Conservation (phyloP, 2,329 filamentous ascomycete species). For the Madurella mycetomatis region DNA sequence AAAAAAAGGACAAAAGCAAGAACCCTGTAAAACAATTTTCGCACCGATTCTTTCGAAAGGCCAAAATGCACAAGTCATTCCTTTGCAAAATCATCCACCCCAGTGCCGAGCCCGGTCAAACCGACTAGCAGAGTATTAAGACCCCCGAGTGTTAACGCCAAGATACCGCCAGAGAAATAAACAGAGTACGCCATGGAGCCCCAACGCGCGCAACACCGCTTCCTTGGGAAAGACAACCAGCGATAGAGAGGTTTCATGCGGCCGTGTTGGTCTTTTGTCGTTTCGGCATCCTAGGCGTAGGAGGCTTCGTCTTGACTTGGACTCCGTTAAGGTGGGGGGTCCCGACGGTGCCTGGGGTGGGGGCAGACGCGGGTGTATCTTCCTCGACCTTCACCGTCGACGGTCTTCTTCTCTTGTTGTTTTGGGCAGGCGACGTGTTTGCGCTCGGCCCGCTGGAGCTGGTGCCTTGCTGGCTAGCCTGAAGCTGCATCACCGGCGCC, state of each 20-base stretch:
- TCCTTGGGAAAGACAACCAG: not conserved
- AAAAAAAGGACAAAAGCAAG: not conserved
- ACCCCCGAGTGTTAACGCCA: not conserved
- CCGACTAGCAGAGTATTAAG: not conserved
- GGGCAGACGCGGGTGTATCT: slow-evolving; percentile 43
- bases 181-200: not conserved
- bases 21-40: not conserved
- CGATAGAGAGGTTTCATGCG: slow-evolving; percentile 2
- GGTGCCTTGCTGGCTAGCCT: slow-evolving; percentile 65
- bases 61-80: not conserved
- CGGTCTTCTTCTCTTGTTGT: slow-evolving; percentile 53
- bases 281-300: slow-evolving; percentile 54
- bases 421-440: slow-evolving; percentile 56
- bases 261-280: slow-evolving; percentile 45
- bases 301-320: slow-evolving; percentile 46
- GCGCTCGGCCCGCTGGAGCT: slow-evolving; percentile 62
- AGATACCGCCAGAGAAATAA: not conserved
- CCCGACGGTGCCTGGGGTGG: slow-evolving; percentile 42
- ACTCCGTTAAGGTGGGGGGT: slow-evolving; percentile 50
- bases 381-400: slow-evolving; percentile 57
- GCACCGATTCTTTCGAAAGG: not conserved
- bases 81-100: not conserved
- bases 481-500: slow-evolving; percentile 61
- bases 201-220: not conserved
- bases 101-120: not conserved